Evolutionary conservation across 345 rosid genomes (phyloP), one percentile per base, ranked within the genome.

Genomic region (Ailanthus altissimus): DNA sequence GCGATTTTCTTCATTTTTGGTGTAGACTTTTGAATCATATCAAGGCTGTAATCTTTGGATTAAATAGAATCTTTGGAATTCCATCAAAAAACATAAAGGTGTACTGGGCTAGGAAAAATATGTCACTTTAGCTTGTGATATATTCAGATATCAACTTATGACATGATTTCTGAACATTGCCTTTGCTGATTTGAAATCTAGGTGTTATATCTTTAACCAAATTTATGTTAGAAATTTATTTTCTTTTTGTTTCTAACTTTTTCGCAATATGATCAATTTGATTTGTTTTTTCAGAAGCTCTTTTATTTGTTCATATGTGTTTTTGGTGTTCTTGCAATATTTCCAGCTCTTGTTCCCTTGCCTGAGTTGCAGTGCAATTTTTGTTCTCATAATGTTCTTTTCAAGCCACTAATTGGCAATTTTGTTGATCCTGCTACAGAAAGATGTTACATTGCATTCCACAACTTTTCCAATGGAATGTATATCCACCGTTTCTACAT

Each of bases 381-480:
- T 60, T 73, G 15, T 47, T 18, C 38, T 25, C 53, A 9, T 0
- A 16, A 38, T 38, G 51, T 72, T 72, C 26, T 36, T 43, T 58
- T 26, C 67, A 59, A 73, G 67, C 21, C 46, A 73, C 23, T 28
- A 45, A 46, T 59, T 20, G 11, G 4, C 13, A 43, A 46, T 25
- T 72, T 60, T 60, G 11, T 58, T 20, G 25, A 61, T 50, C 36
- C 18, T 8, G 32, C 49, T 23, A 10, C 0, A 67, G 9, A 61
- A 59, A 25, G 57, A 73, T 73, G 40, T 25, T 45, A 10, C 25
- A 11, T 46, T 25, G 21, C 23, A 57, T 57, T 16, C 63, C 32
- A 59, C 57, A 73, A 72, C 40, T 15, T 43, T 16, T 57, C 23
- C 12, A 65, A 53, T 70, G 25, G 38, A 58, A 21, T 72, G 25